Base-by-base conservation (phyloP, 2,329 filamentous ascomycete species). In the Elsinoe batatas region DNA sequence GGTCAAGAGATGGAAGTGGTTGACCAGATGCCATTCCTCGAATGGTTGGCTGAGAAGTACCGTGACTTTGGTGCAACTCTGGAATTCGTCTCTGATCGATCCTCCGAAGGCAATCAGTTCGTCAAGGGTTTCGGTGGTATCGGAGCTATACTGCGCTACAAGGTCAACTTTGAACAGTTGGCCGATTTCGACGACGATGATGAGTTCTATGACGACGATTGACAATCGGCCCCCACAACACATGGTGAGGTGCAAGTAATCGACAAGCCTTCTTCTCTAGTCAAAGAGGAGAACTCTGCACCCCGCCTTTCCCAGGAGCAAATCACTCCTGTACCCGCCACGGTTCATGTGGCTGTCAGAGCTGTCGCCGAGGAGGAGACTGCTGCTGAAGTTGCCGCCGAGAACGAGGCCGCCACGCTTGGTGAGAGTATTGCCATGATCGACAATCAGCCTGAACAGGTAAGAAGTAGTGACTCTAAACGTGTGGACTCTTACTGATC, bases 141-240 rank as follows among this genome's bases (percentile, higher is more conserved):
- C 65, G 93, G 93, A 64, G 91, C 91, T 62, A 85, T 98, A 68
- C 83, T 98, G 70, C 90, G 93, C 65, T 98, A 98, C 84, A 96
- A 96, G 79, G 89, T 98, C 79, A 98, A 98, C 79, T 98, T 98
- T 76, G 94, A 98, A 76, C 94, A 98, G 75, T 81, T 98, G 73
- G 87, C 86, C 73, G 93, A 97, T 72, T 80, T 87, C 68, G 83
- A 87, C 68, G 91, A 95, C 72, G 73, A 76, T 59, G 75, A 77
- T 63, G 75, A 78, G 64, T 91, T 97, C 71, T 91, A 91, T 74
- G 96, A 95, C 78, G 84, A 87, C 72, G 82, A 79, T 80, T 62
- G 58, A 60, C 56, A 58, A 57, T 57, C 30, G 40, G 38, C 46
- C 40, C 53, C 53, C 38, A 44, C 40, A 17, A 47, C 26, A 36